Percentiles rank a stretch among this genome's conserved stretches.
phyloP scores from a whole-genome alignment of 2,329 filamentous ascomycete species.

The Onygena corvina region DNA sequence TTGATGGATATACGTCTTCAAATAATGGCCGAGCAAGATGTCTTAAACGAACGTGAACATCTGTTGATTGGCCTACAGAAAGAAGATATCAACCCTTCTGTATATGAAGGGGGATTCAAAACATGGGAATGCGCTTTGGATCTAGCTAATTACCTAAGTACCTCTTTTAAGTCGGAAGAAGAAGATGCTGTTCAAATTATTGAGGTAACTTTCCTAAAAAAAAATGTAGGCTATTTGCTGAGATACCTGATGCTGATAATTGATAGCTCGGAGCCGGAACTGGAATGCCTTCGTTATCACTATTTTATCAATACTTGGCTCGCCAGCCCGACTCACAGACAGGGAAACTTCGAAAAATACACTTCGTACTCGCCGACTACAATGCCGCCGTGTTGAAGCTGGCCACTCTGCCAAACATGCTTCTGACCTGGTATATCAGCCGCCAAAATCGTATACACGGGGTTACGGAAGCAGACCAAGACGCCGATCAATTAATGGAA shows the following conservation, averaged over 20 bases:
- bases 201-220: too few species aligned
- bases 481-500: slow-evolving; percentile 29
- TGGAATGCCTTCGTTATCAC: slow-evolving; percentile 44
- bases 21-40: slow-evolving; percentile 46
- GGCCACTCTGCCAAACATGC: slow-evolving; percentile 49
- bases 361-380: slow-evolving; percentile 51
- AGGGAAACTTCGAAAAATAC: slow-evolving; percentile 22
- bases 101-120: slow-evolving; percentile 58
- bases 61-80: slow-evolving; percentile 40
- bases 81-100: slow-evolving; percentile 46
- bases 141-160: slow-evolving; percentile 30
- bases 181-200: slow-evolving; percentile 32
- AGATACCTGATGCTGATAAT: not conserved
- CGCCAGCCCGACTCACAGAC: not conserved
- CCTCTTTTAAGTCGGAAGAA: slow-evolving; percentile 1
- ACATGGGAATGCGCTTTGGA: slow-evolving; percentile 56
- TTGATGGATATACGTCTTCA: slow-evolving; percentile 53
- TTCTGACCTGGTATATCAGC: slow-evolving; percentile 40
- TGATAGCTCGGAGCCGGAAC: slow-evolving; percentile 50
- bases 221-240: too few species aligned
- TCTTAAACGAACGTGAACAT: slow-evolving; percentile 31
- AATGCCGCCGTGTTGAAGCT: slow-evolving; percentile 49
- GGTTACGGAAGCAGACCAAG: slow-evolving; percentile 13
- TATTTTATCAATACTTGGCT: slow-evolving; percentile 37
- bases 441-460: not conserved